Conservation (phyloP, 768 basidiomycete species). For the Kwoniella pini region DNA sequence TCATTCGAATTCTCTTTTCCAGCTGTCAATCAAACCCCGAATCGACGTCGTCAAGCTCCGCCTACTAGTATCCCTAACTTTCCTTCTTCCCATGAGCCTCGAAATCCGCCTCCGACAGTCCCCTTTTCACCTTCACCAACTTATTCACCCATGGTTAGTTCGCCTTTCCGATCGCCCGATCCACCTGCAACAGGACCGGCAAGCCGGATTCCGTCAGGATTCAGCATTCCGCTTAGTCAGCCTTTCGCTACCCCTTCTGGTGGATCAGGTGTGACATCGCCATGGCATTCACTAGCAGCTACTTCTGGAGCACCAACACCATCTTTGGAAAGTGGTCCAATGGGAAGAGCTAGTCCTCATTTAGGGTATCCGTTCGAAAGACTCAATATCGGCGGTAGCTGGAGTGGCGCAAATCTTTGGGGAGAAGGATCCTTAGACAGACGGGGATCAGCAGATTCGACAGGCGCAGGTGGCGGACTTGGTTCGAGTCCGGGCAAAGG, state of each 20-base stretch:
- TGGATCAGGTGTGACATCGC: conserved; percentile 20
- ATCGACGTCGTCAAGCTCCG: conserved; percentile 28
- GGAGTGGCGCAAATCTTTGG: conserved; percentile 46
- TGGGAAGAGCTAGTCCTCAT: conserved; percentile 45
- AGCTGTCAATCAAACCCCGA: conserved; percentile 12
- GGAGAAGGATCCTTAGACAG: conserved; percentile 20
- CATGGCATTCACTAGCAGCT: conserved; percentile 47
- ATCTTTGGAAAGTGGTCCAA: conserved; percentile 41
- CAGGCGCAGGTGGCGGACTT: neutral
- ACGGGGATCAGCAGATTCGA: conserved; percentile 19
- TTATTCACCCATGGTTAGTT: conserved; percentile 25
- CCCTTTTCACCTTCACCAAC: conserved; percentile 33
- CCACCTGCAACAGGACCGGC: conserved; percentile 12
- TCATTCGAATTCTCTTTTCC: conserved; percentile 20
- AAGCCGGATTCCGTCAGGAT: conserved; percentile 10
- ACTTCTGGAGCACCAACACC: conserved; percentile 51
- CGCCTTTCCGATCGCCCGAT: conserved; percentile 31
- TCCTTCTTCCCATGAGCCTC: conserved; percentile 23
- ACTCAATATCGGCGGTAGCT: conserved; percentile 47
- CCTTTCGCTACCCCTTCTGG: conserved; percentile 6
- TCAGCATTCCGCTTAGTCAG: conserved; percentile 8
- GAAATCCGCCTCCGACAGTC: conserved; percentile 17
- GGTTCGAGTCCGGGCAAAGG: conserved; percentile 3
- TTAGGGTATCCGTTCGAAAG: conserved; percentile 52
- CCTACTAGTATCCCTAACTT: conserved; percentile 37